A percentile compares a stretch with the other conserved stretches of the same genome.
Conservation (phyloP, 176 grass and related monocot species). For the Coix lacrymajobi region DNA sequence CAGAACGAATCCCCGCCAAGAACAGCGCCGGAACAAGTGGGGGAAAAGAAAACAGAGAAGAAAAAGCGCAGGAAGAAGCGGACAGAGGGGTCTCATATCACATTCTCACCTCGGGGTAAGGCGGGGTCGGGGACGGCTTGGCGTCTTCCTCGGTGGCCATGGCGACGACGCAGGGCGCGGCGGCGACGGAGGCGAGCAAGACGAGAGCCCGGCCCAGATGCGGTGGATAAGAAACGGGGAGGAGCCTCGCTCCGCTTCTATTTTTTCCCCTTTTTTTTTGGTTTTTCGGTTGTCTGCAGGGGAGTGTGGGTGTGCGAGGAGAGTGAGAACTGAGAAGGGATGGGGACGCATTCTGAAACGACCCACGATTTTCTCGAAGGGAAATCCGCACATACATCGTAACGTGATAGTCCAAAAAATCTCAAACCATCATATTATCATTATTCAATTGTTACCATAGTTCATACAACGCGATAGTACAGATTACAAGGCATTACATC, state of each 20-base stretch:
- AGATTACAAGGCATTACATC: too few species aligned
- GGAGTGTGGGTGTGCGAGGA: background rate
- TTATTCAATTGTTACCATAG: too few species aligned
- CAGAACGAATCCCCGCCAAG: background rate
- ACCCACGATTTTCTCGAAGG: too few species aligned
- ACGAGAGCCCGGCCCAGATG: background rate
- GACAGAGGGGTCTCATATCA: background rate
- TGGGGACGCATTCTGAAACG: too few species aligned
- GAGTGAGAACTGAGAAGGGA: conserved; percentile 16
- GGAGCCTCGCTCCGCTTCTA: too few species aligned
- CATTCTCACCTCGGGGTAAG: conserved; percentile 91
- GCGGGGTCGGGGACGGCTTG: conserved; percentile 45
- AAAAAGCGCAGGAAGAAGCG: background rate
- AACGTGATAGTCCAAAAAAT: too few species aligned
- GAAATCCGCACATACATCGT: too few species aligned
- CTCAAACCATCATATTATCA: too few species aligned
- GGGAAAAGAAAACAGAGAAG: background rate
- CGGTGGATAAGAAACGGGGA: background rate
- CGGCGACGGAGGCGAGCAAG: background rate
- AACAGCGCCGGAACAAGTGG: background rate
- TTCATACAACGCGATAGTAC: too few species aligned
- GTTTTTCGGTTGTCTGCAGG: conserved; percentile 10
- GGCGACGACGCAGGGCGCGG: background rate
- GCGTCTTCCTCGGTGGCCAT: conserved; percentile 55
- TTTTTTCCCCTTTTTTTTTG: too few species aligned